These are phyloP conservation scores for Monilinia laxa DNA, from an alignment of 2,329 filamentous ascomycete species.

Conservation along the genomic window DNA sequence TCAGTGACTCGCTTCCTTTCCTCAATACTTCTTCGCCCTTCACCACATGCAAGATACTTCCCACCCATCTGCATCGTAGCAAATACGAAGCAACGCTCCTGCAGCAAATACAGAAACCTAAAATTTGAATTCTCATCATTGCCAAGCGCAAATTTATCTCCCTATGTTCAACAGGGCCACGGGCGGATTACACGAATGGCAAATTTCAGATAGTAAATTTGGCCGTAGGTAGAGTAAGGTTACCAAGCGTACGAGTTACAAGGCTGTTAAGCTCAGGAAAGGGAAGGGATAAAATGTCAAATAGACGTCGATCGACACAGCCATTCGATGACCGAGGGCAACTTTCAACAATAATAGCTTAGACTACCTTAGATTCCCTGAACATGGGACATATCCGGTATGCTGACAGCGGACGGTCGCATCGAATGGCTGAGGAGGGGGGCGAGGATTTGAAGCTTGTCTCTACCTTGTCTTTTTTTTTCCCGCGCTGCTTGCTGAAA, in stretches of 20 bases:
- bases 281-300: not conserved
- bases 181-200: constrained; percentile 9
- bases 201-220: not conserved
- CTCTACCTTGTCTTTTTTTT: not conserved
- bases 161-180: not conserved
- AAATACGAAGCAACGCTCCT: constrained; percentile 3
- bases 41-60: constrained; percentile 10
- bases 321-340: not conserved
- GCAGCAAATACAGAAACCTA: not conserved
- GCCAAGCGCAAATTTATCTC: not conserved
- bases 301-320: not conserved
- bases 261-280: not conserved
- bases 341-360: not conserved
- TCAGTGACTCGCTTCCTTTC: constrained; percentile 1
- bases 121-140: constrained; percentile 4
- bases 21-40: constrained; percentile 6
- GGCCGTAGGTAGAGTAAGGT: constrained; percentile 4
- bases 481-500: constrained; percentile 14
- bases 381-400: constrained; percentile 9
- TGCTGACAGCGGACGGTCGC: constrained; percentile 5
- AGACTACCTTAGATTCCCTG: not conserved
- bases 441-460: constrained; percentile 9
- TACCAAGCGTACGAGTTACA: constrained; percentile 3
- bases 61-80: constrained; percentile 6
- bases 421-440: constrained; percentile 3